These are phyloP conservation scores for Aspergillus bombycis DNA, from an alignment of 2,329 filamentous ascomycete species.

Conservation along the genomic window DNA sequence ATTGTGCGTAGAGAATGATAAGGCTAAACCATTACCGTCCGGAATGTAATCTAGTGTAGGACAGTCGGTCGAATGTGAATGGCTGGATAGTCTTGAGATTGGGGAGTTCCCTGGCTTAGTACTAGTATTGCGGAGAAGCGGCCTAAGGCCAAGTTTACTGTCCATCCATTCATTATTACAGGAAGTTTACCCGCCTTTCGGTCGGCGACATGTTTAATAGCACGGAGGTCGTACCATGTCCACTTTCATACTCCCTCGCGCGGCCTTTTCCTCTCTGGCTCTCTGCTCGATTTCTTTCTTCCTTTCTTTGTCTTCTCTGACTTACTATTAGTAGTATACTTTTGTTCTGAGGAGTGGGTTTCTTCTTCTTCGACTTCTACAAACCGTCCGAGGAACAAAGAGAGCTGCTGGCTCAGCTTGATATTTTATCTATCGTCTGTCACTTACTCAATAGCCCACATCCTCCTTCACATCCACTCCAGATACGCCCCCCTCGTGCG, in stretches of 20 bases:
- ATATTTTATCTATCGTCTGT: slow-evolving; percentile 6
- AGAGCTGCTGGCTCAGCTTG: slow-evolving; percentile 26
- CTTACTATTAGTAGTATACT: background rate
- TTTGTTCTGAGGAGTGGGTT: background rate
- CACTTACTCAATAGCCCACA: background rate
- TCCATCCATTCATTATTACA: slow-evolving; percentile 1
- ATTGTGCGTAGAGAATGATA: slow-evolving; percentile 1
- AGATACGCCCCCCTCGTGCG: background rate
- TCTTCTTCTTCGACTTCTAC: background rate
- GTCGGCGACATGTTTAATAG: slow-evolving; percentile 22
- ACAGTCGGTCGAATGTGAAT: background rate
- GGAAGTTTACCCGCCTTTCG: slow-evolving; percentile 17
- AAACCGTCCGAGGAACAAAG: background rate
- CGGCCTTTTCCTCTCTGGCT: slow-evolving; percentile 1
- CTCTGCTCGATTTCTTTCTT: slow-evolving; percentile 17
- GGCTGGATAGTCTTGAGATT: background rate
- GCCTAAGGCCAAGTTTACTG: slow-evolving; percentile 1
- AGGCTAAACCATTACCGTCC: background rate
- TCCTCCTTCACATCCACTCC: slow-evolving; percentile 6
- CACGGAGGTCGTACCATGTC: slow-evolving; percentile 16
- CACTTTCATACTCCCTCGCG: slow-evolving; percentile 2
- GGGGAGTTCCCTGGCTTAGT: background rate
- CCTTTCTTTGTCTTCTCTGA: slow-evolving; percentile 15
- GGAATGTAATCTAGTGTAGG: background rate
- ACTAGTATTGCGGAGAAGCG: slow-evolving; percentile 1